Evolutionary conservation across 2,329 filamentous ascomycete genomes (phyloP), one percentile per base, ranked within the genome.

Genomic region (Lasiodiplodia gonubiensis): DNA sequence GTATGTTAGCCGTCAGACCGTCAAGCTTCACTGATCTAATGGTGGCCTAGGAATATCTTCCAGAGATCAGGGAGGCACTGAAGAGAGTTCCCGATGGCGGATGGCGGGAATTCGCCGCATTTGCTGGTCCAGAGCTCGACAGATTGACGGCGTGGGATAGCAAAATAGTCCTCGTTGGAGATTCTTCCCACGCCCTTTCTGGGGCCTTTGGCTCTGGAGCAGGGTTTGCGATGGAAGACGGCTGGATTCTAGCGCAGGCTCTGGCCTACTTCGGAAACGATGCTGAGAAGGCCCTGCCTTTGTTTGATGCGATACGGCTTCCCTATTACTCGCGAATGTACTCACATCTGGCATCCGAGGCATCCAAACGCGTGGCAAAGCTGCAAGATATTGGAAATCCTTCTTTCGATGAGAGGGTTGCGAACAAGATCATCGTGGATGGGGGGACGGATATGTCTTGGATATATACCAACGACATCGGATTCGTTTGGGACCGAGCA

Each of bases 171-270:
- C 77, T 87, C 4, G 80, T 87, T 0, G 86, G 85, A 10, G 85
- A 88, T 69, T 81, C 85, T 0, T 86, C 84, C 1, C 86, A 88
- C 71, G 83, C 85, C 0, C 77, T 86, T 0, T 85, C 84, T 73
- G 79, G 79, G 2, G 80, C 79, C 0, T 81, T 81, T 70, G 81
- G 82, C 0, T 81, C 80, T 3, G 81, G 82, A 0, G 81, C 82
- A 5, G 81, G 78, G 0, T 82, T 82, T 68, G 81, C 82, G 0
- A 75, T 83, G 70, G 78, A 84, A 69, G 82, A 83, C 72, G 80
- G 78, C 10, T 84, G 79, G 80, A 77, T 83, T 27, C 74, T 83
- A 2, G 80, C 80, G 12, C 75, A 76, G 66, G 74, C 80, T 3
- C 66, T 68, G 23, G 65, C 18, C 49, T 71, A 59, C 69, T 77